Evolutionary conservation across 2,329 filamentous ascomycete species (phyloP).

Genomic region (Didymella lethalis): DNA sequence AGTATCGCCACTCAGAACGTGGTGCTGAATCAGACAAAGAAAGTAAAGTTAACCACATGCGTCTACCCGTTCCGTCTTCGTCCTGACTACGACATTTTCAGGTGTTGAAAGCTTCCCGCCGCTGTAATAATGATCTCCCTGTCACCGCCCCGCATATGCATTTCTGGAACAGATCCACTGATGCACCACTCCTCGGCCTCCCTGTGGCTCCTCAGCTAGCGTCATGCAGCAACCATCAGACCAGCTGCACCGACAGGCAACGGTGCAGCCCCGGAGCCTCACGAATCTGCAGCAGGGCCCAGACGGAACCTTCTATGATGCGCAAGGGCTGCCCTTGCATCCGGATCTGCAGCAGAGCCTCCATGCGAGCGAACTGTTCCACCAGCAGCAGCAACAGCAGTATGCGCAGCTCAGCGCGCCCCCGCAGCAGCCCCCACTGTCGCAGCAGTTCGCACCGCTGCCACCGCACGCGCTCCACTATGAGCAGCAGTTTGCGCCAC

Average conservation of each 20-base stretch:
- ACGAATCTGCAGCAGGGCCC: constrained; percentile 42
- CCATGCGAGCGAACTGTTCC: constrained; percentile 43
- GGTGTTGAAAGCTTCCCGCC: constrained; percentile 15
- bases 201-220: constrained; percentile 22
- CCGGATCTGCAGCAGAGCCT: constrained; percentile 50
- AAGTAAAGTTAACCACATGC: constrained; percentile 22
- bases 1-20: constrained; percentile 8
- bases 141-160: constrained; percentile 12
- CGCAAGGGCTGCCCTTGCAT: constrained; percentile 30
- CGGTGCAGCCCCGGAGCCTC: constrained; percentile 27
- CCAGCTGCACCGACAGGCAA: constrained; percentile 32
- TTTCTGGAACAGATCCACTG: constrained; percentile 21
- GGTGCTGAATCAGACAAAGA: constrained; percentile 40
- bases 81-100: constrained; percentile 8
- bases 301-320: constrained; percentile 35
- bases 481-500: constrained; percentile 43
- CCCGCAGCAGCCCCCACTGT: constrained; percentile 21
- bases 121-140: constrained; percentile 17
- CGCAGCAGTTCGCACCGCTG: constrained; percentile 10
- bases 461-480: constrained; percentile 43
- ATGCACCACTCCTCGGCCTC: constrained; percentile 10
- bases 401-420: constrained; percentile 26
- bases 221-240: constrained; percentile 26
- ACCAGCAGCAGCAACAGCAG: constrained; percentile 29
- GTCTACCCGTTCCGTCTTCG: constrained; percentile 20